Percentiles rank a stretch among this genome's conserved stretches.
phyloP scores from a whole-genome alignment of 768 basidiomycete genomes.

The Suillus luteus region DNA sequence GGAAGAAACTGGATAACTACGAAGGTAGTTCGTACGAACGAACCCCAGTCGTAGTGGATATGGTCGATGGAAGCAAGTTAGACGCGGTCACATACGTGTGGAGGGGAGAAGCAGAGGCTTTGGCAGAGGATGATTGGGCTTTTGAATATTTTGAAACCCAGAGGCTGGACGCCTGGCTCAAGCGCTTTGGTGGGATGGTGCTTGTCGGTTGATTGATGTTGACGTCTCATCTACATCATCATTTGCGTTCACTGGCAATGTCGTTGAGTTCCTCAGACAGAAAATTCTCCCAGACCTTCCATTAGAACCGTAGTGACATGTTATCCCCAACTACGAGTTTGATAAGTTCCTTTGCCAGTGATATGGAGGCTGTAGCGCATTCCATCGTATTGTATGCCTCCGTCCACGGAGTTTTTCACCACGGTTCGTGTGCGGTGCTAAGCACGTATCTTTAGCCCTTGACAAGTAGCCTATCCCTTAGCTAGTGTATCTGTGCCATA shows the following conservation, averaged over 20 bases:
- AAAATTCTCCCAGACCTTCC: neutral
- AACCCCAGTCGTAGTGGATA: neutral
- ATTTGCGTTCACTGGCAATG: too few relatives aligned
- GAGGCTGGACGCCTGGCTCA: neutral
- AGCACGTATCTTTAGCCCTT: neutral
- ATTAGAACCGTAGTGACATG: neutral
- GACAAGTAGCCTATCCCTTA: neutral
- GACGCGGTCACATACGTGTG: neutral
- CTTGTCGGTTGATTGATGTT: neutral
- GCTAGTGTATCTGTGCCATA: neutral
- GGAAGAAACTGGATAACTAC: neutral
- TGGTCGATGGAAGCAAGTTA: neutral
- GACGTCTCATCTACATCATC: neutral
- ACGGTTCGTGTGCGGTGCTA: neutral
- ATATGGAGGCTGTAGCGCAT: neutral
- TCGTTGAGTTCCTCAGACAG: neutral
- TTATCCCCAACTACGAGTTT: too few relatives aligned
- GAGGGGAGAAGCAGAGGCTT: neutral
- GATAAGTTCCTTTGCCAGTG: too few relatives aligned
- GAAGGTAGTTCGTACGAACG: neutral
- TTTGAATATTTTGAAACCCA: neutral
- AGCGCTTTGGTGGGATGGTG: conserved; percentile 3
- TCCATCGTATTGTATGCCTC: neutral
- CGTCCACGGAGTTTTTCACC: neutral
- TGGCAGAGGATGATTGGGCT: neutral